Evolutionary conservation across 2,329 filamentous ascomycete species (phyloP), one percentile per base, ranked within the genome.

Genomic region (Ophiostoma quercus): DNA sequence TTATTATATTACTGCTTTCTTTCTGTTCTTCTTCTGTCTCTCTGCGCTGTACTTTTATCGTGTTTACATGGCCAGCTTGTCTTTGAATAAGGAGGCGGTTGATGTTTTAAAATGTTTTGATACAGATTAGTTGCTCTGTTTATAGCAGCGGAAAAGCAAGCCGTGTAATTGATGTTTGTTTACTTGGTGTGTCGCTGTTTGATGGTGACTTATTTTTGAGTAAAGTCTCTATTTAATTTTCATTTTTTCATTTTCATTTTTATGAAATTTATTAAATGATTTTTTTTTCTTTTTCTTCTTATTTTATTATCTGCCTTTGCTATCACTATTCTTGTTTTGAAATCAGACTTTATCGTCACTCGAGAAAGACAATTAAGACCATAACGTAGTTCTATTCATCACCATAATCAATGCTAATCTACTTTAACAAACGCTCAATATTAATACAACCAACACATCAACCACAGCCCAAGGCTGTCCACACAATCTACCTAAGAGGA

Each of bases 141-240:
- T 37, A 63, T 63, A 63, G 60, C 60, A 63, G 14, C 29, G 16
- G 32, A 63, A 63, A 63, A 63, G 60, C 60, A 63, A 63, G 60
- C 60, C 32, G 14, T 37, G 29, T 39, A 16, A 37, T 63, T 63
- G 6, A 63, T 29, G 25, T 29, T 47, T 47, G 5, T 19, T n/a
- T 47, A 16, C 7, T 47, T 47, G 12, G 9, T 47, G 2, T 47
- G 16, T n/a, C 7, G 19, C 7, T 47, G 19, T 3, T 14, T 47
- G 16, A 6, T 41, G 25, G 25, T 41, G 16, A 43, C 14, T 2
- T 12, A 14, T 43, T 9, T 43, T 43, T 43, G 14, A 29, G 2
- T 29, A 29, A 29, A 29, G 25, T 29, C 25, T 29, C 25, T 29
- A 41, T 41, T 34, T 8, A 12, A 41, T 41, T 41, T 41, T 41